Base-by-base conservation (phyloP, 352 stramenopile species). In the Phytophthora boehmeriae region DNA sequence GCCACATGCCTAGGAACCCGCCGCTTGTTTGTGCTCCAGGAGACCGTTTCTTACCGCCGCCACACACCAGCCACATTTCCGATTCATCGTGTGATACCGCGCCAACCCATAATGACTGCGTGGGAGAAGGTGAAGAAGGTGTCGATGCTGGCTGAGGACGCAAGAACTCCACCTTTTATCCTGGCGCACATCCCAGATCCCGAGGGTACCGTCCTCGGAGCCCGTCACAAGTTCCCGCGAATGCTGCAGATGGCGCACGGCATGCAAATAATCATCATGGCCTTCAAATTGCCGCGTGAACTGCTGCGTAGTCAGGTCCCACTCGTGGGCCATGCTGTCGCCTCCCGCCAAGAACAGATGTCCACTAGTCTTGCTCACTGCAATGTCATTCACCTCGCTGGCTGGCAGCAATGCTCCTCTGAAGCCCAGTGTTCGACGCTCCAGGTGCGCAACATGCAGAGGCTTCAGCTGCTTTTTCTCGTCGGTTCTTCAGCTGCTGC, bases 1-100 rank as follows among this genome's bases (percentile, higher is more conserved):
- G 81, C 84, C 84, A 93, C 78, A 93, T 87, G 42, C 81, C 71
- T 5, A 91, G 34, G 57, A 91, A 93, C 0, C 84, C 84, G 5
- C 73, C 63, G 23, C 27, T 53, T 3, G 38, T 34, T 55, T 61
- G 41, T 4, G 54, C 44, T 9, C 70, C 63, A 34, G 63, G 42
- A 22, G 61, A 42, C n/a, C 63, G 65, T 28, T 76, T 77, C 23
- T 69, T 78, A 35, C 80, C 71, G 35, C 83, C 83, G 22, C 83
- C 81, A 17, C 80, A 82, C 16, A 78, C 80, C 11, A 93, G 66
- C 84, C 84, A 93, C 58, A 80, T 87, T 63, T 90, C 81, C 5
- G 84, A 89, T 10, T 81, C 70, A 52, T 93, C 84, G 17, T 83
- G 86, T 3, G 81, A 76, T 5, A 93, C 69, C 11, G 70, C 65